A percentile compares a stretch with the other conserved stretches of the same genome.
Evolutionary conservation across 163 green algal genomes (phyloP).

Genomic region (Chloroidium sp.): DNA sequence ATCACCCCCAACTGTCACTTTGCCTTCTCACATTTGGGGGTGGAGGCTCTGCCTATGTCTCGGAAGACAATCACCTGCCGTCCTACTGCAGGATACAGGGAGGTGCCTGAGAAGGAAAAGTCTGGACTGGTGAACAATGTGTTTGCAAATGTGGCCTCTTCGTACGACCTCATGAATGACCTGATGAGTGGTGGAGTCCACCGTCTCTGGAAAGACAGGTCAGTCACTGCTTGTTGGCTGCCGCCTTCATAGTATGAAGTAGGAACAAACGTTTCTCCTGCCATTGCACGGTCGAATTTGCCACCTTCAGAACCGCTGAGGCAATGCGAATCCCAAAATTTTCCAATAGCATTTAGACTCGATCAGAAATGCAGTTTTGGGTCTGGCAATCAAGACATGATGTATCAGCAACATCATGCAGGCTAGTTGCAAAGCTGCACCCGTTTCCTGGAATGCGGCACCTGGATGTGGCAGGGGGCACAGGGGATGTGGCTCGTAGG

Average conservation of each 20-base stretch:
- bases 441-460: conserved; percentile 82
- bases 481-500: conserved; percentile 88
- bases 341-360: too few relatives aligned
- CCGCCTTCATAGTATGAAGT: neutral
- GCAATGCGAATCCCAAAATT: too few relatives aligned
- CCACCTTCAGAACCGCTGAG: too few relatives aligned
- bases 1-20: too few relatives aligned
- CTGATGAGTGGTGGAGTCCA: conserved; percentile 94
- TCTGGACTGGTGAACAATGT: conserved; percentile 73
- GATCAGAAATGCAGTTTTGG: too few relatives aligned
- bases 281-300: too few relatives aligned
- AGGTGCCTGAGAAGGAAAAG: conserved; percentile 66
- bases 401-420: conserved; percentile 17
- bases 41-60: too few relatives aligned
- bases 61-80: too few relatives aligned
- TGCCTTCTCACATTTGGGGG: too few relatives aligned
- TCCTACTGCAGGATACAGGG: conserved; percentile 14
- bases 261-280: too few relatives aligned
- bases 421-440: conserved; percentile 66
- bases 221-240: neutral
- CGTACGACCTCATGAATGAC: conserved; percentile 99
- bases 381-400: too few relatives aligned
- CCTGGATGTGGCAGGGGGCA: conserved; percentile 96
- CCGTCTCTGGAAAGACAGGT: conserved; percentile 82
- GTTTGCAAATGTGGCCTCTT: conserved; percentile 82